Evolutionary conservation across 176 grass and related monocot genomes (phyloP).

Genomic region (Alloteropsis semialata): DNA sequence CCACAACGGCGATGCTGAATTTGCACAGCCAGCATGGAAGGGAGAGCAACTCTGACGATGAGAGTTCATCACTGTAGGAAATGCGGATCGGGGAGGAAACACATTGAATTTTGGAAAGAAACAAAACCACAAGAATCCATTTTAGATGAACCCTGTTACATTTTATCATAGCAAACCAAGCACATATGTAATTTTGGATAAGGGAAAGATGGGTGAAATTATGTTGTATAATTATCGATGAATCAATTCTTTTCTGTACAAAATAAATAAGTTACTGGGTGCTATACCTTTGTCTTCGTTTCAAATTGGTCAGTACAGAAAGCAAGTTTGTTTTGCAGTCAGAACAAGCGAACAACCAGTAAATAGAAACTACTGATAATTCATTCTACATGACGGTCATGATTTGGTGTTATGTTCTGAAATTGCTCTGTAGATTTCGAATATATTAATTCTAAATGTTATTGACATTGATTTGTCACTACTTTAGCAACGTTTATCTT

Average conservation of each 20-base stretch:
- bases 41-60: constrained; percentile 47
- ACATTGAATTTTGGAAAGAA: constrained; percentile 2
- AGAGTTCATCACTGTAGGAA: constrained; percentile 46
- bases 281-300: neutral
- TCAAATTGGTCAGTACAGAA: neutral
- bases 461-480: neutral
- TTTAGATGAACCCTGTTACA: constrained; percentile 5
- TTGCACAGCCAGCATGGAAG: constrained; percentile 19
- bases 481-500: neutral
- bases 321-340: neutral
- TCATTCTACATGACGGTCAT: neutral
- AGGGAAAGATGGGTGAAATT: neutral
- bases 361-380: neutral
- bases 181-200: constrained; percentile 17
- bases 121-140: neutral
- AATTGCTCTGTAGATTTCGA: neutral
- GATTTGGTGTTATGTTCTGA: neutral
- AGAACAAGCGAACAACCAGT: neutral
- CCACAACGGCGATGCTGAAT: constrained; percentile 34
- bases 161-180: constrained; percentile 14
- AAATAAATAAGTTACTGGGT: constrained; percentile 33
- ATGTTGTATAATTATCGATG: constrained; percentile 27
- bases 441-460: neutral
- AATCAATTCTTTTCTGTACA: constrained; percentile 37
- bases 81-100: neutral